These are phyloP conservation scores for Mollisia scopiformis DNA, from an alignment of 2,329 filamentous ascomycete species.

Conservation along the genomic window DNA sequence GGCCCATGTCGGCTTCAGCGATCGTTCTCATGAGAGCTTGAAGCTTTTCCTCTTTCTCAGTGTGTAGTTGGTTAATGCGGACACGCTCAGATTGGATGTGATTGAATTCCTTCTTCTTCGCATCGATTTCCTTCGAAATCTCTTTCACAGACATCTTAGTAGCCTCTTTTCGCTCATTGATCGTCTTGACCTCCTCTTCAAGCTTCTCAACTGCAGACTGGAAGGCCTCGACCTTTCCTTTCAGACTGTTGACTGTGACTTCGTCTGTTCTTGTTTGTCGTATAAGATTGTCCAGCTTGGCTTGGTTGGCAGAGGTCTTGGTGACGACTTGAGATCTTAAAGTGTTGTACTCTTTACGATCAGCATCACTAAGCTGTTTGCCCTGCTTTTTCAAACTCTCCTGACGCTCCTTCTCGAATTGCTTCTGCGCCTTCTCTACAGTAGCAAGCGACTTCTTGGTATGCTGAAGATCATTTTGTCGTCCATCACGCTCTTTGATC, in stretches of 20 bases:
- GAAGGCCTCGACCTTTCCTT: slow-evolving; percentile 81
- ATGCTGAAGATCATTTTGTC: slow-evolving; percentile 69
- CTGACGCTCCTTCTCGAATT: slow-evolving; percentile 87
- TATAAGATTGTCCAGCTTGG: slow-evolving; percentile 81
- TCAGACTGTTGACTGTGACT: slow-evolving; percentile 86
- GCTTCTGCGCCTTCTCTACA: slow-evolving; percentile 86
- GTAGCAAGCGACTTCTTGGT: slow-evolving; percentile 78
- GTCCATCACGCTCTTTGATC: slow-evolving; percentile 74
- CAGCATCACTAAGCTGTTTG: slow-evolving; percentile 80
- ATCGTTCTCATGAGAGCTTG: slow-evolving; percentile 79
- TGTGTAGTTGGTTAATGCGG: slow-evolving; percentile 78
- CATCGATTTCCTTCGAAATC: slow-evolving; percentile 75
- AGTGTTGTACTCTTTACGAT: slow-evolving; percentile 85
- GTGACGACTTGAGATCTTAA: slow-evolving; percentile 85
- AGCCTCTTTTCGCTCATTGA: slow-evolving; percentile 69
- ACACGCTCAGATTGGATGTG: slow-evolving; percentile 81
- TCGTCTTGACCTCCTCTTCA: slow-evolving; percentile 68
- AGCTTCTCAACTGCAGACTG: slow-evolving; percentile 75
- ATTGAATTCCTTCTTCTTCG: slow-evolving; percentile 91
- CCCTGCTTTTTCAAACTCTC: slow-evolving; percentile 86
- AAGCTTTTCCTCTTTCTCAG: slow-evolving; percentile 90
- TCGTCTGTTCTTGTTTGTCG: slow-evolving; percentile 91
- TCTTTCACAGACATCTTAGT: slow-evolving; percentile 67
- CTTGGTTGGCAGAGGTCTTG: slow-evolving; percentile 78
- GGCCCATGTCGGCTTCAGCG: slow-evolving; percentile 82